Conservation (phyloP, 73 alveolate species). For the Paramecium sonneborni region DNA sequence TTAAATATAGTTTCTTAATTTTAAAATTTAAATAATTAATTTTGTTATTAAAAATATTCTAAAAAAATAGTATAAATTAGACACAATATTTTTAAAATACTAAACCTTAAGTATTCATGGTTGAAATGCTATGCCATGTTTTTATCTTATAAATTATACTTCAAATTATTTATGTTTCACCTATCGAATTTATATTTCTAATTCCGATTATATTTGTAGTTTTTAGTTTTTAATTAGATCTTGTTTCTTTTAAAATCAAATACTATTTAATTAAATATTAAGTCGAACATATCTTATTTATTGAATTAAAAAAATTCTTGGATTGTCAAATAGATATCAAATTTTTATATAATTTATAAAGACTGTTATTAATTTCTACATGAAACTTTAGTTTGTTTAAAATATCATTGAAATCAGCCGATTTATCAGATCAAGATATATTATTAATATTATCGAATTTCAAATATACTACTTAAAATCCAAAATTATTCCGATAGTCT, state of each 20-base stretch:
- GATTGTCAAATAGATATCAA: neutral
- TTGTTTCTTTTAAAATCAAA: neutral
- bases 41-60: too few species aligned
- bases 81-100: neutral
- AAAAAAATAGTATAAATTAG: too few species aligned
- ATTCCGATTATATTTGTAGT: neutral
- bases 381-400: neutral
- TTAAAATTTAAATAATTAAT: too few species aligned
- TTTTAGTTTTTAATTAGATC: neutral
- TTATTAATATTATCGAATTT: neutral
- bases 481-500: neutral
- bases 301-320: neutral
- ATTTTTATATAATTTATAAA: neutral
- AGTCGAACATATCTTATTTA: neutral
- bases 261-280: neutral
- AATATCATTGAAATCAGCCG: neutral
- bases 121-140: neutral
- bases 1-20: too few species aligned
- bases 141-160: neutral
- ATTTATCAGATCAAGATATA: neutral
- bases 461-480: neutral
- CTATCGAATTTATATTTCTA: neutral
- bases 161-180: neutral
- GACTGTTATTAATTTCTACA: neutral
- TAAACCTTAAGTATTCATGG: neutral